A percentile compares a stretch with the other conserved stretches of the same genome.
These are phyloP conservation scores for Pyrrhoderma lamaoense DNA, from an alignment of 1,284 basidiomycete genomes.

Conservation along the genomic window DNA sequence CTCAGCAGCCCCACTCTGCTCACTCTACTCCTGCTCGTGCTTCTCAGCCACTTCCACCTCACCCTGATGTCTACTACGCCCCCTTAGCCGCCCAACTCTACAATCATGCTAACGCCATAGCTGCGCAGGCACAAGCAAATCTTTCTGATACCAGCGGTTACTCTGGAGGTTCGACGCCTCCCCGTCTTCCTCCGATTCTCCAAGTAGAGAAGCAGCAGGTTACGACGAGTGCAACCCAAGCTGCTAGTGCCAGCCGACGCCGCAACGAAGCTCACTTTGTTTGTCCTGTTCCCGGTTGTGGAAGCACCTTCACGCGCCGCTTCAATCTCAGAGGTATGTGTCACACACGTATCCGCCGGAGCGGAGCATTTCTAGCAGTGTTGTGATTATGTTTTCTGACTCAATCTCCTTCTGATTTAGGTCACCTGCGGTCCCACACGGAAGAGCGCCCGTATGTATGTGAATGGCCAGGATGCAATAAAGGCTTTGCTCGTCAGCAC, in stretches of 20 bases:
- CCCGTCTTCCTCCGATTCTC: conserved; percentile 71
- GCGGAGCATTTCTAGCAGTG: not conserved
- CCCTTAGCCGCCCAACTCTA: conserved; percentile 42
- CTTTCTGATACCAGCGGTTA: not conserved
- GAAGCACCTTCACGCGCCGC: conserved; percentile 87
- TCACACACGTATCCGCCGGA: not conserved
- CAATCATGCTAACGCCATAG: conserved; percentile 27
- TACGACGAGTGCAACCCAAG: conserved; percentile 90
- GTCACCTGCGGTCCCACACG: conserved; percentile 93
- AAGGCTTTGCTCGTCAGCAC: conserved; percentile 90
- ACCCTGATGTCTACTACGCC: conserved; percentile 14
- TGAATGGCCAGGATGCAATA: conserved; percentile 88
- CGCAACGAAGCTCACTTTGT: conserved; percentile 87
- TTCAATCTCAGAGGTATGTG: conserved; percentile 75
- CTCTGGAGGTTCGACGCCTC: conserved; percentile 33
- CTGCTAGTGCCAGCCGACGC: conserved; percentile 82
- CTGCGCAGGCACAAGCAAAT: conserved; percentile 11
- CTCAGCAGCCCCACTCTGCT: conserved; percentile 4
- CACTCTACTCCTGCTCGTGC: conserved; percentile 4
- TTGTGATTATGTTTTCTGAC: conserved; percentile 14
- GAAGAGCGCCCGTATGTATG: conserved; percentile 93
- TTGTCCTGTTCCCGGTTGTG: conserved; percentile 92
- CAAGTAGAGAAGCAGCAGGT: conserved; percentile 90
- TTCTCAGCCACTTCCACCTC: conserved; percentile 1
- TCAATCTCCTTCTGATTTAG: conserved; percentile 34